A percentile compares a stretch with the other conserved stretches of the same genome.
phyloP scores from a whole-genome alignment of 2,329 filamentous ascomycete species.

The Dothideomycetidae sp. region DNA sequence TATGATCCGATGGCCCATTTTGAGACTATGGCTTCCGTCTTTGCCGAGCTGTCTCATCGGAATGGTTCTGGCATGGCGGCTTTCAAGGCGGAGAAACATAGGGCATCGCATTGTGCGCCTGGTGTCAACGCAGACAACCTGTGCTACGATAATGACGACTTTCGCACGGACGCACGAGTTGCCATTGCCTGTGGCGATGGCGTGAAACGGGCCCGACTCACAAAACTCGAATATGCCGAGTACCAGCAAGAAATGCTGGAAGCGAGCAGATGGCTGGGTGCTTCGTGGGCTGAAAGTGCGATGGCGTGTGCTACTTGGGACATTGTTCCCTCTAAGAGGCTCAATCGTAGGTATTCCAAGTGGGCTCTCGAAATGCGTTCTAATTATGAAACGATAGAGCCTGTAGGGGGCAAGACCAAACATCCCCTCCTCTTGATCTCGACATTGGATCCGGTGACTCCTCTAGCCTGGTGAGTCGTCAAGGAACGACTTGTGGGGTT shows the following conservation, averaged over 20 bases:
- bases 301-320: neutral
- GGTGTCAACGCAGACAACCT: conserved; percentile 12
- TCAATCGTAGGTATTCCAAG: neutral
- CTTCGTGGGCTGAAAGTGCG: neutral
- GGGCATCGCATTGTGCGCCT: too few relatives aligned
- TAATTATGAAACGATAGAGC: conserved; percentile 1
- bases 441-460: conserved; percentile 45
- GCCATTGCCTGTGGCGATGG: conserved; percentile 27
- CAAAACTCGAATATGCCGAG: conserved; percentile 13
- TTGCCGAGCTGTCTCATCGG: conserved; percentile 20
- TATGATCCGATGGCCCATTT: conserved; percentile 23
- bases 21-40: conserved; percentile 17
- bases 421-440: conserved; percentile 44
- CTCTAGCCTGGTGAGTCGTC: too few relatives aligned
- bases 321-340: neutral
- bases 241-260: conserved; percentile 16
- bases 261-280: conserved; percentile 15
- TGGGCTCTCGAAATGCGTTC: neutral
- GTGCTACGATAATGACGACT: conserved; percentile 9
- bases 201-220: conserved; percentile 15
- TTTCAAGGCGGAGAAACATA: conserved; percentile 30
- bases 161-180: conserved; percentile 10
- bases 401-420: conserved; percentile 27
- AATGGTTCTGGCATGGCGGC: conserved; percentile 19
- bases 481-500: too few relatives aligned